phyloP scores from a whole-genome alignment of 306 rosid species.

The Coriaria nepalensis region DNA sequence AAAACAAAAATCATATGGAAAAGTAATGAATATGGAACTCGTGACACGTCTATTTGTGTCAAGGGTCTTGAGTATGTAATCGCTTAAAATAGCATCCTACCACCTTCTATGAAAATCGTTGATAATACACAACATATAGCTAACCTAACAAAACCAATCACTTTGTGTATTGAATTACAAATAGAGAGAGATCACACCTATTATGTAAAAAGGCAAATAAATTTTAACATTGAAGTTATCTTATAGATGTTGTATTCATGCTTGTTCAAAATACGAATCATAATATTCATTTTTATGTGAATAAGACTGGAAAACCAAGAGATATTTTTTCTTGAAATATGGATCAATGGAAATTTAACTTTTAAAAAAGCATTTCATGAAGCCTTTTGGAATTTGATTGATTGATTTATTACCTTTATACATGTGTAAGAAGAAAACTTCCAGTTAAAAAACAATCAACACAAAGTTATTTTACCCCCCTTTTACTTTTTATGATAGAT shows the following conservation, averaged over 20 bases:
- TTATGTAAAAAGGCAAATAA: background rate
- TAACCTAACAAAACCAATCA: constrained; percentile 3
- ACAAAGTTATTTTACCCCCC: background rate
- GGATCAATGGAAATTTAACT: background rate
- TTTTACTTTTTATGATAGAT: no score
- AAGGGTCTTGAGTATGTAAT: background rate
- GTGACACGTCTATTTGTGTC: no score
- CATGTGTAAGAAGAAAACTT: no score
- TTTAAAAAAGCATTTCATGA: background rate
- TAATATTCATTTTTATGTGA: constrained; percentile 4
- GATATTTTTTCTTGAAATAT: background rate
- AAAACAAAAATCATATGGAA: no score
- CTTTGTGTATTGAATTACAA: constrained; percentile 5
- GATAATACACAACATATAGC: constrained; percentile 1
- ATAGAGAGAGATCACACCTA: constrained; percentile 2
- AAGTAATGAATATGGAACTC: background rate
- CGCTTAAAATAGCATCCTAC: background rate
- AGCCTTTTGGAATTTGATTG: background rate
- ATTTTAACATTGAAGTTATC: constrained; percentile 7
- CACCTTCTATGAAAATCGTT: background rate
- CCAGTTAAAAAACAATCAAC: background rate
- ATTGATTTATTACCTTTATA: constrained; percentile 4
- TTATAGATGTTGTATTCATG: constrained; percentile 10
- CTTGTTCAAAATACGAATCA: constrained; percentile 3
- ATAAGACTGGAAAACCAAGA: background rate